Evolutionary conservation across 495 filamentous ascomycete genomes (phyloP).

Genomic region (Lasiosphaeria ovina): DNA sequence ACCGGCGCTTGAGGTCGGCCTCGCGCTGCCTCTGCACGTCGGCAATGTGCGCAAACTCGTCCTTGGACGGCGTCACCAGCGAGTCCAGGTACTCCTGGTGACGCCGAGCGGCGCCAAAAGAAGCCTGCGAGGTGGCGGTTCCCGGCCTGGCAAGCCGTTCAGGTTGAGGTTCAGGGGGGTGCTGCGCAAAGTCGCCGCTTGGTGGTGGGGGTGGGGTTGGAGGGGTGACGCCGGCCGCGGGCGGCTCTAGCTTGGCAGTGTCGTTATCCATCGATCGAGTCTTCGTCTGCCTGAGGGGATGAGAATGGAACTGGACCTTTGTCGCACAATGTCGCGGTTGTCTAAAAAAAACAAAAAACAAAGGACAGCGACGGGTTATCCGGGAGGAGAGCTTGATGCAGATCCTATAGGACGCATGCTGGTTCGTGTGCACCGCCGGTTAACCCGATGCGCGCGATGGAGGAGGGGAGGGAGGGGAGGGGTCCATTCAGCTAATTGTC

Average conservation of each 20-base stretch:
- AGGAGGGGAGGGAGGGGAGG: too few relatives aligned
- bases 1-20: slow-evolving; percentile 36
- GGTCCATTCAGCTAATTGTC: too few relatives aligned
- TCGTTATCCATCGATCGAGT: neutral
- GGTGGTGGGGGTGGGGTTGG: neutral
- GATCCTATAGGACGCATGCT: too few relatives aligned
- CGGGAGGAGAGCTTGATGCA: too few relatives aligned
- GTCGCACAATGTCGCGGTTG: neutral
- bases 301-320: neutral
- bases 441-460: too few relatives aligned
- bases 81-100: slow-evolving; percentile 50
- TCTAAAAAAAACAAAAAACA: neutral
- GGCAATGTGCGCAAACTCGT: slow-evolving; percentile 43
- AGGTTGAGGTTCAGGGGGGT: neutral
- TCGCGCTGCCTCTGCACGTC: slow-evolving; percentile 47
- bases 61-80: slow-evolving; percentile 42
- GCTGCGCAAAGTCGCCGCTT: neutral
- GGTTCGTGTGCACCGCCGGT: too few relatives aligned
- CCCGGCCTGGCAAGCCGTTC: neutral
- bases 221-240: neutral
- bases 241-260: neutral
- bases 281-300: neutral
- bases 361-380: too few relatives aligned
- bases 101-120: slow-evolving; percentile 8
- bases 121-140: slow-evolving; percentile 9